Conservation (phyloP, 257 asterid species). For the Capsicum rhomboideum region DNA sequence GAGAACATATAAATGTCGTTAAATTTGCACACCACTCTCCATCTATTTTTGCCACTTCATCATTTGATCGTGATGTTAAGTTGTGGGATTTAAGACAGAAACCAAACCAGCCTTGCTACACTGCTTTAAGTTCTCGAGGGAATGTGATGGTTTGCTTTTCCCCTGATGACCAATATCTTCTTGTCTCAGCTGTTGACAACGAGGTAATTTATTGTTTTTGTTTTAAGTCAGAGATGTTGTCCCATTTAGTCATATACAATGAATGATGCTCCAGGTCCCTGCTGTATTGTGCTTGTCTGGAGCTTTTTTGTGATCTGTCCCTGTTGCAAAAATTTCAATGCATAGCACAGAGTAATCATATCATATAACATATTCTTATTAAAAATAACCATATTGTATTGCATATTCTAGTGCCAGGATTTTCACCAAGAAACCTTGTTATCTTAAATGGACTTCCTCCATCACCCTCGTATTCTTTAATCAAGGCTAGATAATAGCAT, state of each 20-base stretch:
- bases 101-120: constrained; percentile 71
- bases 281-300: neutral
- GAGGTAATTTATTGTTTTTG: constrained; percentile 45
- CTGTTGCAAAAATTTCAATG: neutral
- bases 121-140: constrained; percentile 76
- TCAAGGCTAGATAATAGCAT: neutral
- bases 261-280: neutral
- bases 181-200: constrained; percentile 92
- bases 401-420: neutral
- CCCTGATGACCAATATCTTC: constrained; percentile 89
- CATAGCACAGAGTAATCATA: neutral
- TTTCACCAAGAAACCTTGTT: neutral
- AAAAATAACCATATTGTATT: neutral
- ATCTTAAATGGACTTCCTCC: neutral
- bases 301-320: neutral
- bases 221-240: neutral
- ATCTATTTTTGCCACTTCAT: constrained; percentile 80
- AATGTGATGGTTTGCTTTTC: constrained; percentile 97
- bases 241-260: neutral
- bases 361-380: neutral
- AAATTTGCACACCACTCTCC: constrained; percentile 94
- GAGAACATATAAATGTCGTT: constrained; percentile 79
- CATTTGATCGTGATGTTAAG: constrained; percentile 84
- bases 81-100: constrained; percentile 89
- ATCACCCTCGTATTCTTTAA: neutral